Conservation (phyloP, 163 green algal genomes). For the Chlorella variabilis region DNA sequence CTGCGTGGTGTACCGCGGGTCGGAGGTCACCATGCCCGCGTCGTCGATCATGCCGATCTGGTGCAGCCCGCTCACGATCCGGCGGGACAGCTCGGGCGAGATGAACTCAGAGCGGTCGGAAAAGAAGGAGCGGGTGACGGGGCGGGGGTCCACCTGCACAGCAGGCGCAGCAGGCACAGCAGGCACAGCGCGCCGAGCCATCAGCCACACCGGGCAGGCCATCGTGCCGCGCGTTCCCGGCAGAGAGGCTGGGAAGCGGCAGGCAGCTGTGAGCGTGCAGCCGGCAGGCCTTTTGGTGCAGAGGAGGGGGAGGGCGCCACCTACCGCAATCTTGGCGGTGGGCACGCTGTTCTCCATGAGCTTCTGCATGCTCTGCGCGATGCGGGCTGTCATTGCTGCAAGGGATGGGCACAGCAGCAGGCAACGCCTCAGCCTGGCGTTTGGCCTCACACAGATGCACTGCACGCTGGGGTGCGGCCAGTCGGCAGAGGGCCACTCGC, state of each 20-base stretch:
- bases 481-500: too few species aligned
- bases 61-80: constrained; percentile 17
- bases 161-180: background rate
- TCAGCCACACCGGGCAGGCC: too few species aligned
- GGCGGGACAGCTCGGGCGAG: background rate
- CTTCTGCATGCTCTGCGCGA: background rate
- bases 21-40: background rate
- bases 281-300: too few species aligned
- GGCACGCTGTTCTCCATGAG: background rate
- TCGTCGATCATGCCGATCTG: constrained; percentile 24
- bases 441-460: too few species aligned
- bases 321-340: background rate
- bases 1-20: constrained; percentile 4
- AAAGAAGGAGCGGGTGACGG: constrained; percentile 21
- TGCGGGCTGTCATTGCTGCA: background rate
- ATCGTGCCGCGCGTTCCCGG: too few species aligned
- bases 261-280: too few species aligned
- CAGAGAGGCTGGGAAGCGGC: too few species aligned
- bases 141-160: constrained; percentile 21
- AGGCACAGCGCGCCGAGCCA: background rate
- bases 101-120: constrained; percentile 33
- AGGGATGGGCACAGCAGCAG: background rate
- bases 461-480: too few species aligned
- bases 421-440: too few species aligned
- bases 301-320: too few species aligned